These are phyloP conservation scores for Melaleuca alternifolia DNA, from an alignment of 345 rosid genomes.

Conservation along the genomic window DNA sequence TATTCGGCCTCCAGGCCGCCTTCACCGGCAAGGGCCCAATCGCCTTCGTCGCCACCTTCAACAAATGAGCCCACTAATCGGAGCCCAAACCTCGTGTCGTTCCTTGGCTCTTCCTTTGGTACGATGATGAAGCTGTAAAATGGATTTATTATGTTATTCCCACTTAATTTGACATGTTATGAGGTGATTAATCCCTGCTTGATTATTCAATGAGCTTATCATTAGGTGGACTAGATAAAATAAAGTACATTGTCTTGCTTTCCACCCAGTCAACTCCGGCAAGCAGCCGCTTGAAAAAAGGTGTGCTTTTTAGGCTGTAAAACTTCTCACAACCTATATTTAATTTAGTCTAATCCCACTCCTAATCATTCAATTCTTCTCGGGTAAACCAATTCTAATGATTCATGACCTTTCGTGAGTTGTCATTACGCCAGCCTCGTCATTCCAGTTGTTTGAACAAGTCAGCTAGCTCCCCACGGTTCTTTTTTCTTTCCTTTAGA, in stretches of 20 bases:
- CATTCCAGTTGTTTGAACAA: background rate
- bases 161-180: background rate
- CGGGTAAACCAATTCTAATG: background rate
- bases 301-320: background rate
- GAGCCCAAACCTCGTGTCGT: background rate
- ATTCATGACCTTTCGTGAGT: background rate
- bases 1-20: conserved; percentile 69
- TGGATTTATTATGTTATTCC: background rate
- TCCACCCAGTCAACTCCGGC: background rate
- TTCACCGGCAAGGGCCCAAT: conserved; percentile 73
- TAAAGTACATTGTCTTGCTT: background rate
- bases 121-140: background rate
- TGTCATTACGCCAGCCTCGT: background rate
- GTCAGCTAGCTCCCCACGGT: background rate
- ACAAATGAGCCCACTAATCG: conserved; percentile 7
- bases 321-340: background rate
- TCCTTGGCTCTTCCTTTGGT: background rate
- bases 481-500: background rate
- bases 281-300: background rate
- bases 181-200: background rate
- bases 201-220: background rate
- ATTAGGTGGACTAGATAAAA: background rate
- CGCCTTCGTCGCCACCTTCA: conserved; percentile 66
- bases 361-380: background rate
- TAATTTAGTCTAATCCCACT: background rate